phyloP scores from a whole-genome alignment of 805 yeast genomes.

The Suhomyces prunicola region DNA sequence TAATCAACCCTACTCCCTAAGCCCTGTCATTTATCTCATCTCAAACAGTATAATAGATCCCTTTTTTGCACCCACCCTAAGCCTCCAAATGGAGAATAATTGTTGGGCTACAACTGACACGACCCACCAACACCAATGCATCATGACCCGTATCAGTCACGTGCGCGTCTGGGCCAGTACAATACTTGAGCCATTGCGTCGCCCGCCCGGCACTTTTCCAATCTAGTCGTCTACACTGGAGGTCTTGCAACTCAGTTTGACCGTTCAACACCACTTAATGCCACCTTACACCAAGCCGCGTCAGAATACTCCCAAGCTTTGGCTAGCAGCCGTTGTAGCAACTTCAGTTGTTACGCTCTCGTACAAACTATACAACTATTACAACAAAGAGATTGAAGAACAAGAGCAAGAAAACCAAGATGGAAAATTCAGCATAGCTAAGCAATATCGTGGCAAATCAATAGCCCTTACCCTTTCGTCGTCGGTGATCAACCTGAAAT shows the following conservation, averaged over 20 bases:
- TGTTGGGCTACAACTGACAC: neutral
- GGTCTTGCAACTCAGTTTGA: neutral
- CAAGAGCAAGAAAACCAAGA: slow-evolving; percentile 4
- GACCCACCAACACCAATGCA: neutral
- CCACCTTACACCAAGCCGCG: neutral
- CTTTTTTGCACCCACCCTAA: neutral
- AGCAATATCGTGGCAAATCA: slow-evolving; percentile 27
- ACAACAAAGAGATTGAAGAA: neutral
- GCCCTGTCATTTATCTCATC: neutral
- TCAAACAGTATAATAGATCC: neutral
- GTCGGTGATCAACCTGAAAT: slow-evolving; percentile 33
- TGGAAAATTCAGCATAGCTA: slow-evolving; percentile 6
- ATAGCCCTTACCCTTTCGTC: slow-evolving; percentile 43
- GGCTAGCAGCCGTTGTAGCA: slow-evolving; percentile 35
- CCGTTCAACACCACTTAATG: neutral
- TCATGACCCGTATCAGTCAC: neutral
- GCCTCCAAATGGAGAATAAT: neutral
- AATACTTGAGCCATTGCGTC: neutral
- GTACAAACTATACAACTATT: slow-evolving; percentile 30
- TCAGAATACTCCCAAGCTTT: slow-evolving; percentile 22
- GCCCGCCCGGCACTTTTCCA: neutral
- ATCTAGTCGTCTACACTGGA: neutral
- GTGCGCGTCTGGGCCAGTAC: neutral
- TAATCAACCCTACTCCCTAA: too few relatives aligned
- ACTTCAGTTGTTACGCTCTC: slow-evolving; percentile 32